Evolutionary conservation across 805 yeast genomes (phyloP).

Genomic region (Sugiyamaella qingdaonensis): DNA sequence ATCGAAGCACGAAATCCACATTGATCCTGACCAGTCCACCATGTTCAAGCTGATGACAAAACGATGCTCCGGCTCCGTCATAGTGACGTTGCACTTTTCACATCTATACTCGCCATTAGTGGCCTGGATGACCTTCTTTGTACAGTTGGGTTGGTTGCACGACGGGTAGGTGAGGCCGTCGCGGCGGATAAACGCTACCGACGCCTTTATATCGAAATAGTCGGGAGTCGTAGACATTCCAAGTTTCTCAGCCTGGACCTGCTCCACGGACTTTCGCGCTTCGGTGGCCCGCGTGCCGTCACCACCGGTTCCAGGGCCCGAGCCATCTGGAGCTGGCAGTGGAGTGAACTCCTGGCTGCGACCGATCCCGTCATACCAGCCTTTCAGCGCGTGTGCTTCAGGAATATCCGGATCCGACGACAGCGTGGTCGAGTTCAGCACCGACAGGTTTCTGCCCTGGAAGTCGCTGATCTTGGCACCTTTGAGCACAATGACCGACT

Average conservation of each 20-base stretch:
- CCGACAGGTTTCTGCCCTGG: constrained; percentile 76
- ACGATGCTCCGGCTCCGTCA: constrained; percentile 68
- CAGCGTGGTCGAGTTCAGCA: constrained; percentile 73
- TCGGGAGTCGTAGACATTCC: constrained; percentile 79
- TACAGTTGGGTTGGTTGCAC: constrained; percentile 67
- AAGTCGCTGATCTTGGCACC: constrained; percentile 88
- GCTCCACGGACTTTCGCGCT: constrained; percentile 59
- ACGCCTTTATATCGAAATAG: constrained; percentile 69
- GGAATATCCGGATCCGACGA: constrained; percentile 81
- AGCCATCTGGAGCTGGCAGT: constrained; percentile 38
- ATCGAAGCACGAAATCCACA: constrained; percentile 86
- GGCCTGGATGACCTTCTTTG: constrained; percentile 75
- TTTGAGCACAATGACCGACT: constrained; percentile 81
- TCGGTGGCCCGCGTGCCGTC: constrained; percentile 34
- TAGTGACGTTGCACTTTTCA: constrained; percentile 78
- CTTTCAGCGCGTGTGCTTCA: constrained; percentile 82
- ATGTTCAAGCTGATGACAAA: constrained; percentile 73
- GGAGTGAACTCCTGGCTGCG: constrained; percentile 55
- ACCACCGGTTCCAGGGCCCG: constrained; percentile 33
- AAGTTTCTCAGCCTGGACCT: constrained; percentile 60
- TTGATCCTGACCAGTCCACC: constrained; percentile 75
- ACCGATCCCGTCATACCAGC: constrained; percentile 91
- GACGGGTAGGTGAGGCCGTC: constrained; percentile 89
- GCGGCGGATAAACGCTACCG: constrained; percentile 57
- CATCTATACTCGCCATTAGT: constrained; percentile 83